A percentile compares a stretch with the other conserved stretches of the same genome.
These are phyloP conservation scores for Saccharomycopsis guyanensis DNA, from an alignment of 805 yeast species.

Conservation along the genomic window DNA sequence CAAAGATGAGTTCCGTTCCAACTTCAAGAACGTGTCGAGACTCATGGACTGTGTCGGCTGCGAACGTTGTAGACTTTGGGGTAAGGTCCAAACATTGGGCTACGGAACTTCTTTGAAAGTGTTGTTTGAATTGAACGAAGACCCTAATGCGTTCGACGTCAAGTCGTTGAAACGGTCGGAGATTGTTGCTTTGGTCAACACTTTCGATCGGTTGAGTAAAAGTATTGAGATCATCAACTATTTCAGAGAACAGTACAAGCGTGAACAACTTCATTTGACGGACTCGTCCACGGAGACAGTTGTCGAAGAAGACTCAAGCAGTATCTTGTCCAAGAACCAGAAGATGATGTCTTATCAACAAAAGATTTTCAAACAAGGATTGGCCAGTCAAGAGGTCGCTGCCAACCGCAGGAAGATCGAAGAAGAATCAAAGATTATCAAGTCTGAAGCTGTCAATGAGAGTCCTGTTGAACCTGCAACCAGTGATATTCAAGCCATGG, in stretches of 20 bases:
- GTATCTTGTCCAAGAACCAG: slow-evolving; percentile 7
- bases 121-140: slow-evolving; percentile 65
- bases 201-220: slow-evolving; percentile 86
- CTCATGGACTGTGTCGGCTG: slow-evolving; percentile 99
- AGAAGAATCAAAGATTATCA: background rate
- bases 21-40: slow-evolving; percentile 83
- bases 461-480: background rate
- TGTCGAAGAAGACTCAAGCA: background rate
- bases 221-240: slow-evolving; percentile 67
- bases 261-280: background rate
- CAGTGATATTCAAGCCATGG: background rate
- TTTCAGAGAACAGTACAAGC: slow-evolving; percentile 32
- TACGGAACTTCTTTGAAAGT: slow-evolving; percentile 94
- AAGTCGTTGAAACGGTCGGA: slow-evolving; percentile 64
- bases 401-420: background rate
- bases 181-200: slow-evolving; percentile 82
- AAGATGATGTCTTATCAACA: slow-evolving; percentile 18
- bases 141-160: slow-evolving; percentile 40
- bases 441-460: background rate
- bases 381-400: background rate
- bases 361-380: slow-evolving; percentile 16
- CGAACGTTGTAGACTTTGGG: slow-evolving; percentile 97
- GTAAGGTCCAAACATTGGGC: slow-evolving; percentile 93
- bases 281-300: background rate
- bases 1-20: slow-evolving; percentile 77